Evolutionary conservation across 192 early-diverging fungal species (phyloP).

Genomic region (Backusella liffmaniae): DNA sequence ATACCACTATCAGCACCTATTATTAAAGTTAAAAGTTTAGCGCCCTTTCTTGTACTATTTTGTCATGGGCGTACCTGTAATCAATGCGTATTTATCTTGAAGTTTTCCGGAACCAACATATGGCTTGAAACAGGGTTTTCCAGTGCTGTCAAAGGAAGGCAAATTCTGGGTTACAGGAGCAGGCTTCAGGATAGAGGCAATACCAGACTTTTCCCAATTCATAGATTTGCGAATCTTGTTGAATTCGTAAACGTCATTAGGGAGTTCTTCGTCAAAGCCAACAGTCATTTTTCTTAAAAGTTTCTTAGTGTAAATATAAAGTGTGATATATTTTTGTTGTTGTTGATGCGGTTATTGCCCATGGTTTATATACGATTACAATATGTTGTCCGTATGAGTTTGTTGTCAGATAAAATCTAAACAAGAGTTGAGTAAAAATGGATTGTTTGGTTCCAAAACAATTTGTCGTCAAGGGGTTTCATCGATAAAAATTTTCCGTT

Average conservation of each 20-base stretch:
- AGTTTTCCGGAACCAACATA: constrained; percentile 47
- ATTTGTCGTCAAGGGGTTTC: constrained; percentile 5
- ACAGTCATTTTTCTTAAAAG: constrained; percentile 28
- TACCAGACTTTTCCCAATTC: constrained; percentile 32
- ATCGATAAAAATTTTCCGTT: constrained; percentile 4
- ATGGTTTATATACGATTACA: not conserved
- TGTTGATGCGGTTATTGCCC: not conserved
- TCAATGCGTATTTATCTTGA: constrained; percentile 45
- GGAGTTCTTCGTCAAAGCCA: constrained; percentile 38
- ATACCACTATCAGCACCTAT: constrained; percentile 49
- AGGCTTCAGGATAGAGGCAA: constrained; percentile 39
- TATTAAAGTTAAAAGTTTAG: not conserved
- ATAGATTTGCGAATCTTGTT: constrained; percentile 33
- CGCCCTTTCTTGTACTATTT: not conserved
- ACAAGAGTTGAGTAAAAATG: not conserved
- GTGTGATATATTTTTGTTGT: not conserved
- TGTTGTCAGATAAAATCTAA: constrained; percentile 4
- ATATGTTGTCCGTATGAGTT: not conserved
- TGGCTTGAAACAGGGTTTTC: constrained; percentile 37
- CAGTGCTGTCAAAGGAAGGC: constrained; percentile 33
- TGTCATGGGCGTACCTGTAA: constrained; percentile 30
- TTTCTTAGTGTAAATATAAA: constrained; percentile 3
- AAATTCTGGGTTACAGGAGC: constrained; percentile 41
- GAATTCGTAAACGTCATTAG: constrained; percentile 35
- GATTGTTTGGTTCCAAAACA: not conserved